Percentiles rank a stretch among this genome's conserved stretches.
Evolutionary conservation across 106 monocot genomes (phyloP).

Genomic region (Apostasia shenzhenica): DNA sequence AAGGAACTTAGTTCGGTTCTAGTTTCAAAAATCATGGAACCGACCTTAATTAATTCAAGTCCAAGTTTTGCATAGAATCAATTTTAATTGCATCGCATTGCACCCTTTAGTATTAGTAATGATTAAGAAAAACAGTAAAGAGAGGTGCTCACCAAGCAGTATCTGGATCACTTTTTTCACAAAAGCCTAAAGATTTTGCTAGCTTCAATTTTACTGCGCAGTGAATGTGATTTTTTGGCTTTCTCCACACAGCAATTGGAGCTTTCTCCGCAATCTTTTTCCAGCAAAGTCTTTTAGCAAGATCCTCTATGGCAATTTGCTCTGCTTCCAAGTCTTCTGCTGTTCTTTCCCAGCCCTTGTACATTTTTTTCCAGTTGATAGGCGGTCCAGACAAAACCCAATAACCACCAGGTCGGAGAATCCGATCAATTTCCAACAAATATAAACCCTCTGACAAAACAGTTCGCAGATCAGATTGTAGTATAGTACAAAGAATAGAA

Average conservation of each 20-base stretch:
- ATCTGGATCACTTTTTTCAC: constrained; percentile 43
- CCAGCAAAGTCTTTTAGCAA: constrained; percentile 57
- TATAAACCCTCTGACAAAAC: constrained; percentile 41
- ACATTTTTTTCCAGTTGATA: constrained; percentile 55
- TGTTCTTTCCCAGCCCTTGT: constrained; percentile 50
- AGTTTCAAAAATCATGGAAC: too few relatives aligned
- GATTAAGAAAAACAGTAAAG: not conserved
- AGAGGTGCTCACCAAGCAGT: constrained; percentile 44
- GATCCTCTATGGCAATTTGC: constrained; percentile 51
- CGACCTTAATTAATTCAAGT: too few relatives aligned
- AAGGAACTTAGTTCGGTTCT: too few relatives aligned
- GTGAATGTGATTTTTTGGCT: constrained; percentile 51
- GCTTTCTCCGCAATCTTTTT: constrained; percentile 49
- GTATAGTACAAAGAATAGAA: not conserved
- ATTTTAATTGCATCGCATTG: too few relatives aligned
- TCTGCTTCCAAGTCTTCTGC: constrained; percentile 42
- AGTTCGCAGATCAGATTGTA: not conserved
- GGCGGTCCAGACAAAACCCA: constrained; percentile 83
- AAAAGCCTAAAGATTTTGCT: constrained; percentile 38
- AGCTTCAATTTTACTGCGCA: constrained; percentile 39
- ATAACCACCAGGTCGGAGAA: constrained; percentile 74
- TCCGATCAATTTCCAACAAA: constrained; percentile 65
- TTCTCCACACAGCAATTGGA: constrained; percentile 64
- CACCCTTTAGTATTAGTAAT: not conserved
- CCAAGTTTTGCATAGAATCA: too few relatives aligned